These are phyloP conservation scores for Penicillium glabrum DNA, from an alignment of 2,329 filamentous ascomycete genomes.

Conservation along the genomic window DNA sequence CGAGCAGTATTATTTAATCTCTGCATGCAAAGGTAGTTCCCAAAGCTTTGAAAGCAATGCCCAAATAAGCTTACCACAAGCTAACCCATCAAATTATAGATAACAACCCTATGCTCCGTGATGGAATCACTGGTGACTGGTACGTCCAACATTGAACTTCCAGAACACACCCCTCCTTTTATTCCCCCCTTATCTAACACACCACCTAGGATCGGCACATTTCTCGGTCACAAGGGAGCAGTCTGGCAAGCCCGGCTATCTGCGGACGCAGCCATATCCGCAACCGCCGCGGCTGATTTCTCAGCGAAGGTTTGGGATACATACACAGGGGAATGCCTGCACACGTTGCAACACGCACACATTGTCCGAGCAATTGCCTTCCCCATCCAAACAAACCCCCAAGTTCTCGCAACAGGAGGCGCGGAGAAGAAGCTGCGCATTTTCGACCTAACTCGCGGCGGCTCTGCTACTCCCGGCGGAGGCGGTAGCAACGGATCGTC, in stretches of 20 bases:
- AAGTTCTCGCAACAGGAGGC: conserved; percentile 83
- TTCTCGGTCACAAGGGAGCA: conserved; percentile 96
- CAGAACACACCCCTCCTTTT: background rate
- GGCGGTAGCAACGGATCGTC: conserved; percentile 38
- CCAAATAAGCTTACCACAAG: background rate
- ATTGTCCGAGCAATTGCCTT: conserved; percentile 95
- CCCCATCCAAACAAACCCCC: conserved; percentile 74
- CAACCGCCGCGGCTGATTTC: conserved; percentile 94
- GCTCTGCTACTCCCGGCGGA: conserved; percentile 10
- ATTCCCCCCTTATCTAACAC: conserved; percentile 6
- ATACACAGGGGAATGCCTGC: conserved; percentile 83
- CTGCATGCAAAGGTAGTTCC: conserved; percentile 76
- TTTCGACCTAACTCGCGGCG: conserved; percentile 71
- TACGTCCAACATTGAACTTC: conserved; percentile 38
- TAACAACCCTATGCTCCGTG: conserved; percentile 96
- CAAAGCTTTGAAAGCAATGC: background rate
- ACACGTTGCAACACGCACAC: conserved; percentile 86
- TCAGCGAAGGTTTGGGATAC: conserved; percentile 99
- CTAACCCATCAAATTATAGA: conserved; percentile 53
- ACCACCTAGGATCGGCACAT: conserved; percentile 76
- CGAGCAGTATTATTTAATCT: conserved; percentile 87
- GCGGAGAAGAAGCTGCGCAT: conserved; percentile 96
- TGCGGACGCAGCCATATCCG: conserved; percentile 81
- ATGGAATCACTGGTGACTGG: conserved; percentile 95
- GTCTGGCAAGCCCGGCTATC: conserved; percentile 95